Evolutionary conservation across 2,329 filamentous ascomycete genomes (phyloP), one percentile per base, ranked within the genome.

Genomic region (Macrophomina pseudophaseolina): DNA sequence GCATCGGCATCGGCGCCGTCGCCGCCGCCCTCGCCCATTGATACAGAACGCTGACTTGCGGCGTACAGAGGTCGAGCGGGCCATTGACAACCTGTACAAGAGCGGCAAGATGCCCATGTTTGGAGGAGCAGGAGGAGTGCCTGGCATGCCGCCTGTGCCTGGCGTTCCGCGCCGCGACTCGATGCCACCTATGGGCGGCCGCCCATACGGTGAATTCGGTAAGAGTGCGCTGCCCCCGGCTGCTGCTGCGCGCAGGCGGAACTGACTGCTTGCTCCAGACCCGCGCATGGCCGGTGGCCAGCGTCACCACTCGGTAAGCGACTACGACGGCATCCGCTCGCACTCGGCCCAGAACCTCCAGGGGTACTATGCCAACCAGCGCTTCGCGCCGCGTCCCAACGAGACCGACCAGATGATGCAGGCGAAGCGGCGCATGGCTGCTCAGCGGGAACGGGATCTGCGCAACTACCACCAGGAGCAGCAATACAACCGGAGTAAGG

Each of bases 381-480:
- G 94, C 77, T 95, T 96, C 82, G 93, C 94, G 82, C 88, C 85
- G 84, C 93, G 85, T 83, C 93, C 86, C 82, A 94, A 87, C 85
- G 95, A 98, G 84, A 92, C 93, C 80, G 95, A 98, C 84, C 94
- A 97, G 84, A 93, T 97, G 89, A 92, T 97, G 87, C 95, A 98
- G 88, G 94, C 93, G 76, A 98, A 98, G 88, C 93, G 95, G 85
- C 91, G 94, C 86, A 96, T 98, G 92, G 95, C 95, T 77, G 95
- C 95, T 80, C 95, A 98, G 84, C 92, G 95, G 82, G 95, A 99
- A 86, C 92, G 94, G 82, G 95, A 99, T 85, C 90, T 99, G 81
- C 93, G 95, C 82, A 99, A 98, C 84, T 97, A 98, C 84, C 95
- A 99, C 84, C 96, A 97, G 84, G 95, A 99, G 88, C 95, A 99